These are phyloP conservation scores for Crucihimalaya himalaica DNA, from an alignment of 345 rosid genomes.

Conservation along the genomic window DNA sequence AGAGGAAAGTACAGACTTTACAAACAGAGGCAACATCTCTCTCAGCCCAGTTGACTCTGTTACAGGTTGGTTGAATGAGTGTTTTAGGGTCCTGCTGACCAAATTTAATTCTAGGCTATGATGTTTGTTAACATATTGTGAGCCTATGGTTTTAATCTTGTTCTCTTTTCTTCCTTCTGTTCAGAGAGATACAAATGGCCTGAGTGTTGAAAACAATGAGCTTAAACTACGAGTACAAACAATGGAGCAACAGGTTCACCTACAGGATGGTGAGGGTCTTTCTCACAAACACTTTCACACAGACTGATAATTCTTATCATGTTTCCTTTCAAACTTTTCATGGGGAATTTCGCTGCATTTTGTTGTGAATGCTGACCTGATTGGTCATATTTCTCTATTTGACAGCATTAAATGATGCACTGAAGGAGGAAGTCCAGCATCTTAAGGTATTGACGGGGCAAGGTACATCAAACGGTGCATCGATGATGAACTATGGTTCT, in stretches of 20 bases:
- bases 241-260: constrained; percentile 85
- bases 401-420: constrained; percentile 80
- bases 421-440: constrained; percentile 96
- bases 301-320: neutral
- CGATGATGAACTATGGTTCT: constrained; percentile 65
- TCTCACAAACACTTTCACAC: neutral
- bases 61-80: constrained; percentile 64
- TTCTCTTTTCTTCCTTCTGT: neutral
- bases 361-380: constrained; percentile 9
- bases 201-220: constrained; percentile 82
- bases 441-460: constrained; percentile 85
- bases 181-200: constrained; percentile 84
- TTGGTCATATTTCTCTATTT: constrained; percentile 3
- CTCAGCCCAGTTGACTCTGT: constrained; percentile 80
- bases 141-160: constrained; percentile 1
- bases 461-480: constrained; percentile 62
- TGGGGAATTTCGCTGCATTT: neutral
- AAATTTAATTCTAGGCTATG: neutral
- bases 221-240: constrained; percentile 86
- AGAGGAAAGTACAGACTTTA: constrained; percentile 80
- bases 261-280: constrained; percentile 84
- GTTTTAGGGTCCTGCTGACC: neutral
- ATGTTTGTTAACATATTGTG: neutral
- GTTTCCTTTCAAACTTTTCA: too few species aligned
- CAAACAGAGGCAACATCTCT: constrained; percentile 88